Evolutionary conservation across 2,329 filamentous ascomycete species (phyloP).

Genomic region (Blastomyces emzantsi): DNA sequence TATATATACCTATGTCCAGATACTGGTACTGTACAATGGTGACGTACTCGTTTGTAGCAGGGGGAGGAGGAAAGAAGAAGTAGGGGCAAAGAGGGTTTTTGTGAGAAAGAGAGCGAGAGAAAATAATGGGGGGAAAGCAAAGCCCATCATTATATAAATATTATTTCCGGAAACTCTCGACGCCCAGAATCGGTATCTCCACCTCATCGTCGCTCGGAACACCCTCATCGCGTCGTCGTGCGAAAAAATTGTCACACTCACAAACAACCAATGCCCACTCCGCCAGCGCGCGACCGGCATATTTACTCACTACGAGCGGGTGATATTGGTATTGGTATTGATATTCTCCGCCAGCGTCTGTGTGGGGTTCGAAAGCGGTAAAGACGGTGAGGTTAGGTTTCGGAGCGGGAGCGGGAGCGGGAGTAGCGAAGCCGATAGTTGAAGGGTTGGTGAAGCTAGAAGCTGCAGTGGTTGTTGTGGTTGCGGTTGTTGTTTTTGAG

Average conservation of each 20-base stretch:
- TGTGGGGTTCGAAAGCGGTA: constrained; percentile 15
- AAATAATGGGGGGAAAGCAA: constrained; percentile 11
- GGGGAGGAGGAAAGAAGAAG: constrained; percentile 16
- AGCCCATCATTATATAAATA: background rate
- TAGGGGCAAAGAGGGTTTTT: constrained; percentile 6
- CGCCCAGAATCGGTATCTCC: constrained; percentile 53
- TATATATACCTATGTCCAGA: constrained; percentile 1
- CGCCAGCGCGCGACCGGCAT: constrained; percentile 54
- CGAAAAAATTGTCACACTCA: constrained; percentile 57
- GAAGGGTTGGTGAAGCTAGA: background rate
- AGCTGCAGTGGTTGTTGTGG: background rate
- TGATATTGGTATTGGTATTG: constrained; percentile 18
- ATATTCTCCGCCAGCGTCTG: constrained; percentile 20
- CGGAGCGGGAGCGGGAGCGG: background rate
- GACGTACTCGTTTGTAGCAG: no score
- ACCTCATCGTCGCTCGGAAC: constrained; percentile 49
- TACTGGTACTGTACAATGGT: background rate
- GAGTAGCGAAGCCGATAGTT: background rate
- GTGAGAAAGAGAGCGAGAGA: constrained; percentile 9
- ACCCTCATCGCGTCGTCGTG: constrained; percentile 52
- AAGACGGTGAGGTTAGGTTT: background rate
- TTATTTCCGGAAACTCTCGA: constrained; percentile 49
- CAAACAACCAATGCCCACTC: constrained; percentile 55
- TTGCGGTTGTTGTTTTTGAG: background rate
- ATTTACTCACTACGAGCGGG: constrained; percentile 41